Base-by-base conservation (phyloP, 2,329 filamentous ascomycete genomes). In the Aspergillus cejpii region DNA sequence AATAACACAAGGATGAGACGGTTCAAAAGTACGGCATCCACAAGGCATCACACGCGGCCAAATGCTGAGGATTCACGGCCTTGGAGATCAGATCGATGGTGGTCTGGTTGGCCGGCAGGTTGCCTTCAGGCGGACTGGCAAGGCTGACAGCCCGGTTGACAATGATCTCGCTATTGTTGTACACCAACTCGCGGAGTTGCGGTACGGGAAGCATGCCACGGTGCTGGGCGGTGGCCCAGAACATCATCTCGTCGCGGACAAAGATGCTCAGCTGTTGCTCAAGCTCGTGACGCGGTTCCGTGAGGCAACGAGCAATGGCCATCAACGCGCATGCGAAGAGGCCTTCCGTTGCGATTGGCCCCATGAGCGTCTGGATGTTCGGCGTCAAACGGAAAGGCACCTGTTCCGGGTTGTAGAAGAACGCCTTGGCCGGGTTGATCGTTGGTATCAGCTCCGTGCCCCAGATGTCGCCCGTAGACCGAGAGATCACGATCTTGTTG, bases 301-400 rank as follows among this genome's bases (percentile, higher is more conserved):
- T 94, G 49, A 98, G 77, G 68, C 88, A 95, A 37, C 92, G 82
- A 5, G 91, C 91, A 60, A 98, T 95, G 1, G 90, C 89, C 90
- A 98, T 96, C 57, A 99, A 79, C 1, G 88, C 84, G 58, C 86
- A 87, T n/a, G 86, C 85, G 67, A 94, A 98, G 63, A 98, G 94
- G 47, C 92, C 92, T 66, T 99, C 92, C 2, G 89, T 92, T 10
- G 91, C 89, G 55, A 98, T 78, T 3, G 94, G 92, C 2, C 94
- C 94, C 85, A 99, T 94, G 34, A 98, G 75, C 1, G 85, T 90
- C 71, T 98, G 92, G 44, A 99, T 75, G 65, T 97, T 98, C 40
- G 92, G 92, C 20, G 91, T 97, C 29, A 98, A 79, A 28, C 92
- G 87, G 85, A 98, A 98, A 2, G 92, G 92, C 39, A 98, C 92